Base-by-base conservation (phyloP, 2,329 filamentous ascomycete genomes). In the Aspergillus sp. region DNA sequence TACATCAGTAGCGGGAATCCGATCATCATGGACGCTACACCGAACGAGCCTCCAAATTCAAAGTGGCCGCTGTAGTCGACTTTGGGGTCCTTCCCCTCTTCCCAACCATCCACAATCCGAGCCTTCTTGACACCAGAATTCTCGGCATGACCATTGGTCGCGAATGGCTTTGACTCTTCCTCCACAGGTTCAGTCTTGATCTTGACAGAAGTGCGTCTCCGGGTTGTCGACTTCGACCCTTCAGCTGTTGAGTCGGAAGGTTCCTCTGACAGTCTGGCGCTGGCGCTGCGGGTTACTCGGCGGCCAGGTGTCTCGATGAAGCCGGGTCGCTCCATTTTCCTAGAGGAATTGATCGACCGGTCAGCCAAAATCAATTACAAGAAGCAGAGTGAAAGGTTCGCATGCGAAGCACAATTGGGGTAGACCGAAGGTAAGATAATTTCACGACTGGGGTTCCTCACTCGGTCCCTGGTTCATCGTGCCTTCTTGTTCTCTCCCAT, bases 1-100 rank as follows among this genome's bases (percentile, higher is more conserved):
- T 91, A 97, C 94, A 98, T 98, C 69, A 99, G 84, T 39, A 88
- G 64, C n/a, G 95, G 95, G 78, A 98, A 99, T 49, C 90, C 87
- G 64, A 92, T 84, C 92, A 98, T 98, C 86, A 97, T 92, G 67
- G 85, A 81, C 15, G 85, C 78, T 44, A 93, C 89, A 58, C 95
- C 94, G n/a, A 84, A 74, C 3, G 91, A 88, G 60, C 95, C 95
- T 64, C 94, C 94, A 73, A 98, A 99, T 74, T 99, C 96, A 65
- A 83, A 83, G 64, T 85, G 77, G 50, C 82, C 83, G 57, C 81
- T 81, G 57, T 76, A 75, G 65, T 81, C 79, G 60, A 80, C 66
- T 63, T 76, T 79, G 57, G 77, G 74, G 57, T 80, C 77, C 55
- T 70, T 73, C 15, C 76, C 78, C 57, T 74, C 71, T 53, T 71